These are phyloP conservation scores for Parasitella parasitica DNA, from an alignment of 371 early-diverging fungal genomes.

Conservation along the genomic window DNA sequence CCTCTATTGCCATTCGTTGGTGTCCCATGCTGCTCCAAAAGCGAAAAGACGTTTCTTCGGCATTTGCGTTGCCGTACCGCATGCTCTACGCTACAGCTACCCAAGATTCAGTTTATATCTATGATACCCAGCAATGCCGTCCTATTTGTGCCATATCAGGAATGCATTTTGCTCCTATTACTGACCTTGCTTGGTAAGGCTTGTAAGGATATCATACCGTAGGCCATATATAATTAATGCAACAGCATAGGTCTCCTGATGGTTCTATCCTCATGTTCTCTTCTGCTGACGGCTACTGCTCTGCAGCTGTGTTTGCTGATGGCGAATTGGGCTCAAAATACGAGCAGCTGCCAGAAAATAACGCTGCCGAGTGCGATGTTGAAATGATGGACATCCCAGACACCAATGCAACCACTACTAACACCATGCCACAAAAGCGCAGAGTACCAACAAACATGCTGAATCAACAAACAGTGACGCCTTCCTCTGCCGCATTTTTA, in stretches of 20 bases:
- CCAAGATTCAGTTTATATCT: slow-evolving; percentile 81
- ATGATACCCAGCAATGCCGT: slow-evolving; percentile 77
- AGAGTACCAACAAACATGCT: background rate
- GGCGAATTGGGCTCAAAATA: slow-evolving; percentile 55
- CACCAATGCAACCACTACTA: background rate
- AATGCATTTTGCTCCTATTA: slow-evolving; percentile 88
- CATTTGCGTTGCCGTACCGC: slow-evolving; percentile 69
- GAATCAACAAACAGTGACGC: background rate
- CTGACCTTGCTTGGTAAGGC: slow-evolving; percentile 82
- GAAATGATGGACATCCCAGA: slow-evolving; percentile 31
- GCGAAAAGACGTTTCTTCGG: slow-evolving; percentile 21
- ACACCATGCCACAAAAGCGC: slow-evolving; percentile 4
- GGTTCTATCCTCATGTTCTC: slow-evolving; percentile 74
- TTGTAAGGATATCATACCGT: background rate
- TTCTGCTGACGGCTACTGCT: slow-evolving; percentile 90
- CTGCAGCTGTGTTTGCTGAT: slow-evolving; percentile 74
- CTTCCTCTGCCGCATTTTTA: background rate
- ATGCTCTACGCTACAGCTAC: slow-evolving; percentile 86
- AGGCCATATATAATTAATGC: background rate
- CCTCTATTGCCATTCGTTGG: slow-evolving; percentile 80
- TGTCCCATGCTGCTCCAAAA: slow-evolving; percentile 58
- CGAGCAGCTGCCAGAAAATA: slow-evolving; percentile 5
- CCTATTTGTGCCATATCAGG: slow-evolving; percentile 78
- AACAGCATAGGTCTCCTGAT: slow-evolving; percentile 61
- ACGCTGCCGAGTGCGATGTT: slow-evolving; percentile 14